phyloP scores from a whole-genome alignment of 805 yeast species.

The Kluyveromyces wickerhamii region DNA sequence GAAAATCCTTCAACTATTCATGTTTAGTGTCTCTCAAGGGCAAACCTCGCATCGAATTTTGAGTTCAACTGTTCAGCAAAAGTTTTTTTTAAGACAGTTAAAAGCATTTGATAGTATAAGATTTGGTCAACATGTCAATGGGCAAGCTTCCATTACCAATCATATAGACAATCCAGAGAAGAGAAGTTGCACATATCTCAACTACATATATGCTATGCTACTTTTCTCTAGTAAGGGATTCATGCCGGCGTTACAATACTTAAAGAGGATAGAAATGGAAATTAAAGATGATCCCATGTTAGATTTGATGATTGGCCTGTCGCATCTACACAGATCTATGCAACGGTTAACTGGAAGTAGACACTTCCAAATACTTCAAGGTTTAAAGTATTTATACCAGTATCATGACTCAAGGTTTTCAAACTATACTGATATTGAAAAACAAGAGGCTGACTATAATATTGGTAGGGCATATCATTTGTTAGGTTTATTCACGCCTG shows the following conservation, averaged over 20 bases:
- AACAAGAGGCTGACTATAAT: slow-evolving; percentile 76
- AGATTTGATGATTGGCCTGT: slow-evolving; percentile 63
- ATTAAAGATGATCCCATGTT: slow-evolving; percentile 73
- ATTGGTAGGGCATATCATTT: slow-evolving; percentile 80
- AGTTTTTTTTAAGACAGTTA: slow-evolving; percentile 79
- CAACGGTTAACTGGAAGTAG: slow-evolving; percentile 82
- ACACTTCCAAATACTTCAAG: slow-evolving; percentile 83
- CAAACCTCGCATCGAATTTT: slow-evolving; percentile 48
- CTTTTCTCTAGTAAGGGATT: slow-evolving; percentile 77
- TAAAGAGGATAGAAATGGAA: slow-evolving; percentile 59
- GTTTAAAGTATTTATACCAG: slow-evolving; percentile 67
- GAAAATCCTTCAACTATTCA: slow-evolving; percentile 54
- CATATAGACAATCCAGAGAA: slow-evolving; percentile 36
- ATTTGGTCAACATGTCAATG: slow-evolving; percentile 46
- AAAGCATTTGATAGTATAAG: slow-evolving; percentile 78
- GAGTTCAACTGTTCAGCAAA: slow-evolving; percentile 79
- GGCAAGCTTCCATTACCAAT: slow-evolving; percentile 69
- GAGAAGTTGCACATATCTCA: slow-evolving; percentile 56
- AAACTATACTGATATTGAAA: slow-evolving; percentile 34
- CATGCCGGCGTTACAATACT: slow-evolving; percentile 72
- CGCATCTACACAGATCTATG: slow-evolving; percentile 84
- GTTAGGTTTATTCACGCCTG: slow-evolving; percentile 67
- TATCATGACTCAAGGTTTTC: slow-evolving; percentile 49
- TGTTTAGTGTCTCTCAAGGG: slow-evolving; percentile 56
- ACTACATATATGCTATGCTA: slow-evolving; percentile 72